These are phyloP conservation scores for Berkeleyomyces rouxiae DNA, from an alignment of 2,329 filamentous ascomycete species.

Conservation along the genomic window DNA sequence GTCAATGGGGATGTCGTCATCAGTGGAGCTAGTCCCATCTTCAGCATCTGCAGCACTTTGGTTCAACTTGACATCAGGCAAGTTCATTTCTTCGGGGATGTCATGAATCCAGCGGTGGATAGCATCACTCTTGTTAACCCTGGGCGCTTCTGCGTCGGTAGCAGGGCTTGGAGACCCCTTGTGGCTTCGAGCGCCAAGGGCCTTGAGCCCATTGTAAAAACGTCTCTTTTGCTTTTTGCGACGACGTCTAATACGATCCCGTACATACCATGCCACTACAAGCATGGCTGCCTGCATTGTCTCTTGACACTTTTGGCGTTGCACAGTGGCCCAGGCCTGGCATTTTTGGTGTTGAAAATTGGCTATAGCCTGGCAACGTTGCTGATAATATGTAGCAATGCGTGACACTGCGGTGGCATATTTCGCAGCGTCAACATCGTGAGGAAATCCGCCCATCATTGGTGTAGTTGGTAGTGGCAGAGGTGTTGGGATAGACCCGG, in stretches of 20 bases:
- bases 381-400: slow-evolving; percentile 32
- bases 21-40: slow-evolving; percentile 27
- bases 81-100: slow-evolving; percentile 22
- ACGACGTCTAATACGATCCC: slow-evolving; percentile 29
- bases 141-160: slow-evolving; percentile 16
- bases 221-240: slow-evolving; percentile 25
- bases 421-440: slow-evolving; percentile 23
- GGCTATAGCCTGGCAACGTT: slow-evolving; percentile 30
- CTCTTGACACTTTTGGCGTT: slow-evolving; percentile 31
- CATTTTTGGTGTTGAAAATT: slow-evolving; percentile 32
- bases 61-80: slow-evolving; percentile 19
- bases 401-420: slow-evolving; percentile 30
- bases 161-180: background rate
- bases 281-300: slow-evolving; percentile 33
- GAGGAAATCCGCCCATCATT: slow-evolving; percentile 6
- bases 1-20: slow-evolving; percentile 24
- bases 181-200: slow-evolving; percentile 16
- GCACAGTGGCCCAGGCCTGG: slow-evolving; percentile 30
- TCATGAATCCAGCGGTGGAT: slow-evolving; percentile 29
- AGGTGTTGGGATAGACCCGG: slow-evolving; percentile 3
- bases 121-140: slow-evolving; percentile 24
- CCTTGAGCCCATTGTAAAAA: slow-evolving; percentile 26
- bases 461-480: background rate
- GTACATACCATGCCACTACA: slow-evolving; percentile 33
- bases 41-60: slow-evolving; percentile 22